Evolutionary conservation across 1,284 basidiomycete genomes (phyloP), one percentile per base, ranked within the genome.

Genomic region (Cutaneotrichosporon sp.): DNA sequence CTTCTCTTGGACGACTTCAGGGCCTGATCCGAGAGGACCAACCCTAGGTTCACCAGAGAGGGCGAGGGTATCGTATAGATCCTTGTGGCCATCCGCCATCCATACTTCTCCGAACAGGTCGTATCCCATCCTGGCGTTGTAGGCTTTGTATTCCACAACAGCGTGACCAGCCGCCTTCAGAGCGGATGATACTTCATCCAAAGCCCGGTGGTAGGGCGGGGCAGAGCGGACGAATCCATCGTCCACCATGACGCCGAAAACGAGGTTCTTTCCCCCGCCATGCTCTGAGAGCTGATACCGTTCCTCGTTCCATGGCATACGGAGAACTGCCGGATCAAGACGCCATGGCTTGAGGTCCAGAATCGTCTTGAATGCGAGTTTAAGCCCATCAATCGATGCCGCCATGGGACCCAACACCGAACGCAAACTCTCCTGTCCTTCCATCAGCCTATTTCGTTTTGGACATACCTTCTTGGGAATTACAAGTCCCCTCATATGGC

Each of bases 381-480:
- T 87, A 40, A 91, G 72, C 2, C 84, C 86, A 6, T 75, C 80
- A 21, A 90, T 65, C 26, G 83, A 85, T 40, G 79, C 82, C 5
- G 85, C 80, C 56, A 90, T 81, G 0, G 90, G 90, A 0, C 90
- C 90, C 0, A 89, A 80, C 16, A 89, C 87, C 2, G 88, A 88
- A 1, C 82, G 80, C 26, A 90, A 74, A 5, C 86, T 85, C 61
- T 89, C 87, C 74, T 88, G 86, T 16, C 89, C 89, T 68, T 86
- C 83, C 40, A 87, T 68, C 0, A 86, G 84, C 69, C 86, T 87
- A 3, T 88, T 89, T 42, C 18, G 47, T 32, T 2, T 32, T 9
- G 26, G 5, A 9, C 50, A 11, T 30, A 51, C 50, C 50, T 16
- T 51, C 50, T 30, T 51, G 50, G 26, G 26, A 31, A 14, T 51